Percentiles rank a stretch among this genome's conserved stretches.
These are phyloP conservation scores for Rhododendron ovatum DNA, from an alignment of 148 eudicot species.

Conservation along the genomic window DNA sequence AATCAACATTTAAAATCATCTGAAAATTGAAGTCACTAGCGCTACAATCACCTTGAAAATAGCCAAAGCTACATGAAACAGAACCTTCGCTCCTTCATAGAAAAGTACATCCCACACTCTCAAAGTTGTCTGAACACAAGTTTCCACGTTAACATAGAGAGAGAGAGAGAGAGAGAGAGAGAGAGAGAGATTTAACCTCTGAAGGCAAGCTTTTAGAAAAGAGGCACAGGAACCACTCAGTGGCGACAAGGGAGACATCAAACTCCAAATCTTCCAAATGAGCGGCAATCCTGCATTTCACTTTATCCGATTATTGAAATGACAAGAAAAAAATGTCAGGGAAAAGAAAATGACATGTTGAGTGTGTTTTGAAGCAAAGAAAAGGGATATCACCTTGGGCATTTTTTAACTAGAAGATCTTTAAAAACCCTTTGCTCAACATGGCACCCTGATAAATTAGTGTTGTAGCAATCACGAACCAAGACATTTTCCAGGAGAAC, in stretches of 20 bases:
- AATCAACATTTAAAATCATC: background rate
- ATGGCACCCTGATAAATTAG: constrained; percentile 84
- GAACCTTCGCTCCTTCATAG: constrained; percentile 78
- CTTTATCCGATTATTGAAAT: background rate
- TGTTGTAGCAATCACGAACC: constrained; percentile 76
- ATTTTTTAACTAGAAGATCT: constrained; percentile 70
- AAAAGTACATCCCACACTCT: constrained; percentile 94
- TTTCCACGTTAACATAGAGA: background rate
- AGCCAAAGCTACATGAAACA: constrained; percentile 82
- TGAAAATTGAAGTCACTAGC: constrained; percentile 4
- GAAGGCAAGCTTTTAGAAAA: constrained; percentile 94
- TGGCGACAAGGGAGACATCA: constrained; percentile 82
- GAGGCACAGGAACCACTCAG: constrained; percentile 94
- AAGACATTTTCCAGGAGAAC: constrained; percentile 80
- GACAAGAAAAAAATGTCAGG: background rate
- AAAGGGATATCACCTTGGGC: constrained; percentile 54
- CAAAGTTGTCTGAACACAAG: constrained; percentile 64
- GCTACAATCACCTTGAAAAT: constrained; percentile 59
- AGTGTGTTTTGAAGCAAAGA: constrained; percentile 2
- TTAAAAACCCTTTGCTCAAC: constrained; percentile 90
- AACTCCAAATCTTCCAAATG: constrained; percentile 81
- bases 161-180: constrained; percentile 6
- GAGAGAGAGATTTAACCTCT: constrained; percentile 42
- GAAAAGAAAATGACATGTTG: background rate
- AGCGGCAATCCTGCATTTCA: constrained; percentile 65